Evolutionary conservation across 2,329 filamentous ascomycete genomes (phyloP), one percentile per base, ranked within the genome.

Genomic region (Cercospora sp.): DNA sequence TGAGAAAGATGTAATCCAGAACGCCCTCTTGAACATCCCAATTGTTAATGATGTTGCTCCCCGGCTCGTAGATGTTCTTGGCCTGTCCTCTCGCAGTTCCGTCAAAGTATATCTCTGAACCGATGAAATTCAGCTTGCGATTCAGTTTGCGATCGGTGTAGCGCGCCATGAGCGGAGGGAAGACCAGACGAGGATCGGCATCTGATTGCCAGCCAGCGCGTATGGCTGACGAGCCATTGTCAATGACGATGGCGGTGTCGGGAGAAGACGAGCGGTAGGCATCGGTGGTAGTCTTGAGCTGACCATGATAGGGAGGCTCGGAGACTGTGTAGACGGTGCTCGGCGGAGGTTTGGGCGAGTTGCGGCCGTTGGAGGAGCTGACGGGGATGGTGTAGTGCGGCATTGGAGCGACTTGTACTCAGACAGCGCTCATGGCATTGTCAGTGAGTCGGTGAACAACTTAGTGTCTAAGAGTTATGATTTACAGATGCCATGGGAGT

Each of bases 1-100:
- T 98, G 73, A 97, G 85, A 79, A 99, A 99, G 51, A 94, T 87
- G 79, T 97, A 97, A 81, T 99, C 95, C 58, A 99, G 82, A 5
- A 97, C 85, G 67, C 94, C 93, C 80, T 99, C 95, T 88, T 97
- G 93, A 36, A 93, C 94, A 80, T 99, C 95, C 93, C 96, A 99
- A 78, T 98, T 98, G 79, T 92, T 94, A 69, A 98, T 89, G 59
- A 99, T 90, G 71, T 94, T 94, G 55, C 90, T 94, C 26, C 94
- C 94, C 1, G 90, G 87, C 79, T 99, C 95, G 75, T 97, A 98
- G 1, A 94, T 90, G 78, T 92, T 91, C 78, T 94, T 90, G 68
- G 96, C 90, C 78, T 98, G 95, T 10, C 93, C 92, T 66, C 92
- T 87, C 23, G 95, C 93, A 1, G 93, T 97, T 28, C 94, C 95